Conservation (phyloP, 257 asterid genomes). For the Solanum habrochaites region DNA sequence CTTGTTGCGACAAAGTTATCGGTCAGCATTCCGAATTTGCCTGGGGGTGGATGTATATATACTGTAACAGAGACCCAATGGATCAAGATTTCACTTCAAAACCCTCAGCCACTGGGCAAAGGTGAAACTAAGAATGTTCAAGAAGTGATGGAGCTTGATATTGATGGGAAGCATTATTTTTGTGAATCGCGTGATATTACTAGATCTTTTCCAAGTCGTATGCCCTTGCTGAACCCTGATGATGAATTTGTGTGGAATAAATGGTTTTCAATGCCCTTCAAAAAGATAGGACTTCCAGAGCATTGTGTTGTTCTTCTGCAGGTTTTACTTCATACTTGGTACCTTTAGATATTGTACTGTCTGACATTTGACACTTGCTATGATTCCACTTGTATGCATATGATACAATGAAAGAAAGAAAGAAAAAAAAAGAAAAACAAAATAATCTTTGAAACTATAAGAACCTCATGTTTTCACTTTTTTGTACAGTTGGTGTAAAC, state of each 20-base stretch:
- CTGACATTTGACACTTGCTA: constrained; percentile 3
- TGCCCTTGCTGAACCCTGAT: constrained; percentile 74
- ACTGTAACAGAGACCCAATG: constrained; percentile 90
- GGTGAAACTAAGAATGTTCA: constrained; percentile 78
- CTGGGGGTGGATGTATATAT: constrained; percentile 89
- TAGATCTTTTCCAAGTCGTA: constrained; percentile 90
- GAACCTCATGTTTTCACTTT: neutral
- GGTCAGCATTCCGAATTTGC: constrained; percentile 75
- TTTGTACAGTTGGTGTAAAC: neutral
- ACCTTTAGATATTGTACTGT: constrained; percentile 22
- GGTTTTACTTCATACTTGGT: constrained; percentile 45
- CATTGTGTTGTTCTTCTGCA: constrained; percentile 89
- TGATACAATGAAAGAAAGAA: neutral
- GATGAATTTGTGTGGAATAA: constrained; percentile 96
- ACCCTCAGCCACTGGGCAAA: constrained; percentile 85
- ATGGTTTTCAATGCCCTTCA: constrained; percentile 88
- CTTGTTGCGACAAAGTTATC: constrained; percentile 78
- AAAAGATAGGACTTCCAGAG: constrained; percentile 74
- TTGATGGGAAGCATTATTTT: constrained; percentile 90
- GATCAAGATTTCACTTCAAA: constrained; percentile 80
- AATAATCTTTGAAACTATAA: neutral
- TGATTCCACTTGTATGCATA: neutral
- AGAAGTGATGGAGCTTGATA: constrained; percentile 82
- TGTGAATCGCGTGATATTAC: constrained; percentile 91
- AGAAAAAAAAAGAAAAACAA: neutral